Conservation (phyloP, 2,329 filamentous ascomycete species). For the Pyrenophora seminiperda region DNA sequence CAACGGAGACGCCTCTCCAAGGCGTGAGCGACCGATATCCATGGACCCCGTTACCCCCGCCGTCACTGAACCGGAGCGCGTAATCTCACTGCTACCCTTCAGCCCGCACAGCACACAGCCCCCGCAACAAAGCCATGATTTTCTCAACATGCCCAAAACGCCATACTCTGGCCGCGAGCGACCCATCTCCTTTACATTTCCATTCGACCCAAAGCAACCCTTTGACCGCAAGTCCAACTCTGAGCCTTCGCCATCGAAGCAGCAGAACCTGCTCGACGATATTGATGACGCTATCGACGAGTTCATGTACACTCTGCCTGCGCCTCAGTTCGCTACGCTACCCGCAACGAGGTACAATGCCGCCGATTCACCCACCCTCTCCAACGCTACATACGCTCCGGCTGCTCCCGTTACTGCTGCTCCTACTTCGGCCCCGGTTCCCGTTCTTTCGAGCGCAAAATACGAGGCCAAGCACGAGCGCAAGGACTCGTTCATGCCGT, state of each 20-base stretch:
- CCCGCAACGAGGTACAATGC: conserved; percentile 22
- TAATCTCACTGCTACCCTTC: conserved; percentile 11
- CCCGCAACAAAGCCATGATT: conserved; percentile 1
- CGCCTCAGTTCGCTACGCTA: conserved; percentile 18
- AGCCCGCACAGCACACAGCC: conserved; percentile 7
- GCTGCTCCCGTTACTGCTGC: background rate
- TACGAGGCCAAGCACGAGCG: conserved; percentile 18
- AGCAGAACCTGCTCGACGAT: conserved; percentile 26
- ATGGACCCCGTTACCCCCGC: conserved; percentile 13
- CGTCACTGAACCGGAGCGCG: conserved; percentile 1
- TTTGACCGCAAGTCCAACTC: conserved; percentile 23
- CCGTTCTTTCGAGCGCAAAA: conserved; percentile 10
- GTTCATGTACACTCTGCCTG: conserved; percentile 25
- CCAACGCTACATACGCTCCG: conserved; percentile 16
- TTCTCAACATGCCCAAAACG: conserved; percentile 7
- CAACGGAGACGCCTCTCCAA: conserved; percentile 16
- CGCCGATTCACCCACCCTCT: conserved; percentile 4
- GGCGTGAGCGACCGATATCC: conserved; percentile 18
- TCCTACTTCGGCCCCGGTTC: background rate
- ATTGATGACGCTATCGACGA: conserved; percentile 37
- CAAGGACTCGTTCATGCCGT: conserved; percentile 32
- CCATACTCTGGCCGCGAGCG: conserved; percentile 22
- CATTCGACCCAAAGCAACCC: conserved; percentile 17
- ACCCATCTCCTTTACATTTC: conserved; percentile 24
- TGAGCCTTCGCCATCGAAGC: conserved; percentile 11